Base-by-base conservation (phyloP, 2,329 filamentous ascomycete species). In the Aspergillus luchuensis region DNA sequence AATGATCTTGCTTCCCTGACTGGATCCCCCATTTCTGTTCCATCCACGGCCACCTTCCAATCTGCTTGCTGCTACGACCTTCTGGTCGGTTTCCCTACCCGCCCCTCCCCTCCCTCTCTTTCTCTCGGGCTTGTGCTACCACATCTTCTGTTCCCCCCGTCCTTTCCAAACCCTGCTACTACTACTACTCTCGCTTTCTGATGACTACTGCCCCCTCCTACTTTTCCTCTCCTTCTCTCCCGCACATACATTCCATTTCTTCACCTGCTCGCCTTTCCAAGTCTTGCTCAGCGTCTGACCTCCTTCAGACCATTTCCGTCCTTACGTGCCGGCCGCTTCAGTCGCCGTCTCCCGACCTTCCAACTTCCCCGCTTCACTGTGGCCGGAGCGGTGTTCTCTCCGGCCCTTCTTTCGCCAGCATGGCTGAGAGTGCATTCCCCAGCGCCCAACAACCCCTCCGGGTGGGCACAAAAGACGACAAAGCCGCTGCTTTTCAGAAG, bases 381-480 rank as follows among this genome's bases (percentile, higher is more conserved):
- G 66, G 67, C 67, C 69, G 68, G 71, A 74, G 66, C 60, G 45
- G 58, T 64, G 61, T 67, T 66, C 63, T 68, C 71, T 65, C 66
- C 69, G 68, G 69, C 70, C 67, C 63, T 64, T 59, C 66, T 59
- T 56, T 63, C 66, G 47, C 56, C 65, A 63, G 61, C 60, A 92
- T 93, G 90, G 88, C 91, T 67, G 87, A 88, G 75, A 88, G 85
- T 71, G 64, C 65, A 70, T 95, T 96, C 78, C 90, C 89, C 60
- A 92, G 91, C 76, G 86, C 88, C 76, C 95, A 93, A 77, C 91
- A 91, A 38, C 93, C 93, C 70, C 87, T 89, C 75, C 87, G 87
- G 78, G 92, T 92, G 76, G 89, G 89, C 50, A 92, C 93, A 69
- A 89, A 88, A 60, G 80, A 79, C 65, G 79, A 81, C 65, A 81